Evolutionary conservation across 2,329 filamentous ascomycete genomes (phyloP), one percentile per base, ranked within the genome.

Genomic region (Conoideocrella luteorostrata): DNA sequence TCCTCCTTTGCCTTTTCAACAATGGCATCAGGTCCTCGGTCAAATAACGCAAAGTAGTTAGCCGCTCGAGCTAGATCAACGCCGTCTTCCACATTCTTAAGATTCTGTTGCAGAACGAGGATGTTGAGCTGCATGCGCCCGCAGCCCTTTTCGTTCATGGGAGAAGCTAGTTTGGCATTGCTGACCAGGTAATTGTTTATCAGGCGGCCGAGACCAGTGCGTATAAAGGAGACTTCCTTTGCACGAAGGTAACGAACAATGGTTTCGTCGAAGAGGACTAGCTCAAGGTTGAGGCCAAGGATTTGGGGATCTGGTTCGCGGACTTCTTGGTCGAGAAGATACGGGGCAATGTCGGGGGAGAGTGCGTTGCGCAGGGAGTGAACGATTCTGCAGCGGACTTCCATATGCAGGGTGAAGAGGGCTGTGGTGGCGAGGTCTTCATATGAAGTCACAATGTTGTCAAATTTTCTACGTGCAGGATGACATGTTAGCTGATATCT

Each of bases 71-170:
- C 71, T 22, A 91, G 70, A 45, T 77, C 74, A 3, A 86, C 82
- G 7, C 76, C 77, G 2, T 78, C 72, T 63, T 93, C 88, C 42
- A 98, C 83, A 52, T 95, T 95, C 69, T 95, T 95, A 44, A 98
- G 78, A 56, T 95, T 96, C 61, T 98, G 93, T 66, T 97, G 91
- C 41, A 98, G 71, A 32, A 98, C 93, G 20, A 96, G 75, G 39
- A 96, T 88, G 61, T 98, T 95, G 56, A 97, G 79, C 61, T 89
- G 84, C 79, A 98, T 89, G 29, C 89, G 79, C n/a, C 82, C 80
- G 47, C 84, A 87, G 33, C 93, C 93, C 54, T 85, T 79, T 29
- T 68, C 70, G 62, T 98, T 96, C 82, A 98, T 91, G 7, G 84
- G 82, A 39, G 82, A 80, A 35, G 91, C 85, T 58, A 78, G 77